Base-by-base conservation (phyloP, 768 basidiomycete species). In the Hemileccinum impolitum region DNA sequence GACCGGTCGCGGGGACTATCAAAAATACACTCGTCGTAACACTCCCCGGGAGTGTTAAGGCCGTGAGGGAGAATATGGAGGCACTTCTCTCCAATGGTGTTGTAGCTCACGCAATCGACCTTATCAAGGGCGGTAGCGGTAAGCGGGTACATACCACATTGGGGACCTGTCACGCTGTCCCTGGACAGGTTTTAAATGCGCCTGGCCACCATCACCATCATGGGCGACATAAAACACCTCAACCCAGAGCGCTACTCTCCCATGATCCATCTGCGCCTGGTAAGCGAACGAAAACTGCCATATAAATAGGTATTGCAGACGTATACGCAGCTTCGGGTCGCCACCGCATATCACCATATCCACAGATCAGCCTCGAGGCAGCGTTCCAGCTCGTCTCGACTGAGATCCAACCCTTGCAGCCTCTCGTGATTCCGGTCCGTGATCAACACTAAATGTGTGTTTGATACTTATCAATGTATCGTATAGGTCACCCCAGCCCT, bases 1-100 rank as follows among this genome's bases (percentile, higher is more conserved):
- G 92, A 6, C 92, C 91, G 1, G 74, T 93, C 14, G 90, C 88
- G 4, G 92, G 92, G 3, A 86, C 82, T 8, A 68, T 84, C 51
- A 74, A 71, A 21, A 75, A 75, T 44, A 85, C 82, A 0, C 75
- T 95, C 18, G 70, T 95, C 21, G 75, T 88, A 17, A 91, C 89
- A 0, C 80, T 94, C 10, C 93, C 92, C 0, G 92, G 92, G 3
- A 90, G 88, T 57, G 78, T 85, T 34, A 92, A 89, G 60, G 92
- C 89, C 3, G 91, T 92, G 35, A 82, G 75, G 53, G 92, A 95
- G 60, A 89, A 84, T 59, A 60, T 91, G 49, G 77, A 78, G 1
- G 76, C 77, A 1, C 71, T 93, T 25, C 70, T 94, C 6, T 64
- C 69, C 13, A 73, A 65, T 6, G 81, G 79, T 6, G 71, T 93